phyloP scores from a whole-genome alignment of 345 rosid genomes.

The Bruguiera gymnorhiza region DNA sequence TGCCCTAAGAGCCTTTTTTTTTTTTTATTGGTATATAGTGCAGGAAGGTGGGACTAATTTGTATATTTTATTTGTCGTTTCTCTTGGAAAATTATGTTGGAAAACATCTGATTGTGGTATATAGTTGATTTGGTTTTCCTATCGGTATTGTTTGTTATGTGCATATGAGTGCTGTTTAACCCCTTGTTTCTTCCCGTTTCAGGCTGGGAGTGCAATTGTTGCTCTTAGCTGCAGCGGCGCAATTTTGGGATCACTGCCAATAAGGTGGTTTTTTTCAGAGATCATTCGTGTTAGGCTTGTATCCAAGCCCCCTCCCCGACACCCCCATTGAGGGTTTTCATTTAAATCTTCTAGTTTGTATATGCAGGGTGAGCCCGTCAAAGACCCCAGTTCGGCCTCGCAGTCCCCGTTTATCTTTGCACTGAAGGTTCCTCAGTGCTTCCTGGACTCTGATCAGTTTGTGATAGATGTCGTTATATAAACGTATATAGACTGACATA shows the following conservation, averaged over 20 bases:
- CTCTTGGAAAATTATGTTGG: too few species aligned
- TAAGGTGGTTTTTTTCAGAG: not conserved
- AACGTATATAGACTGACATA: not conserved
- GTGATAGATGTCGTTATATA: not conserved
- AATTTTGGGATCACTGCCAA: not conserved
- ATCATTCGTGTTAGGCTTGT: not conserved
- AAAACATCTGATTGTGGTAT: too few species aligned
- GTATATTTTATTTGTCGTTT: too few species aligned
- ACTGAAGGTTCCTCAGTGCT: not conserved
- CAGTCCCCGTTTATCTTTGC: not conserved
- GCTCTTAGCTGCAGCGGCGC: conserved; percentile 1
- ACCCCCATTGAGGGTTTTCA: not conserved
- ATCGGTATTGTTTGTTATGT: not conserved
- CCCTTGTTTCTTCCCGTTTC: not conserved
- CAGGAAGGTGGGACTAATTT: too few species aligned
- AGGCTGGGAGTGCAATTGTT: not conserved
- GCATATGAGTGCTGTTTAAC: not conserved
- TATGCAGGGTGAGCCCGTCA: conserved; percentile 4
- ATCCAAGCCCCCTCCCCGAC: not conserved
- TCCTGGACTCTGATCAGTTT: not conserved
- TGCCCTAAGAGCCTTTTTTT: too few species aligned
- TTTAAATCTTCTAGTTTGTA: not conserved
- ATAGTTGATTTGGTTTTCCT: too few species aligned
- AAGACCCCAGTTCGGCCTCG: conserved; percentile 4
- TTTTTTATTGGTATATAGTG: too few species aligned